Evolutionary conservation across 2,329 filamentous ascomycete species (phyloP).

Genomic region (Parafenestella ontariensis): DNA sequence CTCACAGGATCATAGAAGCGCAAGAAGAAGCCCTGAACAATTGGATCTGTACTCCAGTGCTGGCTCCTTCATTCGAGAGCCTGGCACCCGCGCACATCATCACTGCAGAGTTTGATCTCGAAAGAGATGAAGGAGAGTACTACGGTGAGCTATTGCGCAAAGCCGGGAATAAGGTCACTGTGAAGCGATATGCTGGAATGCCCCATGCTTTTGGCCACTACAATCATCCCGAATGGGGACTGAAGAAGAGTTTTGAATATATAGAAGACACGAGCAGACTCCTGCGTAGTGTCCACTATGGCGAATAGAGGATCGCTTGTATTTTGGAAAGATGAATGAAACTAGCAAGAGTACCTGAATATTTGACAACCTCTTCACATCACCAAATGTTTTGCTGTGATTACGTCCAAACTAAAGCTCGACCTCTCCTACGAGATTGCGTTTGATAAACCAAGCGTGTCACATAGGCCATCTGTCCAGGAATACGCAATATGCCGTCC

Average conservation of each 20-base stretch:
- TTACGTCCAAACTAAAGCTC: neutral
- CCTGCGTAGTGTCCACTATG: constrained; percentile 2
- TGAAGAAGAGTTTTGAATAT: constrained; percentile 21
- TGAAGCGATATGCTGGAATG: constrained; percentile 17
- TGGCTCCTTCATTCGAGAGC: constrained; percentile 16
- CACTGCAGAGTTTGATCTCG: constrained; percentile 23
- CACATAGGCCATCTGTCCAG: neutral
- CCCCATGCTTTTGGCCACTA: constrained; percentile 22
- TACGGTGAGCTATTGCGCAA: constrained; percentile 13
- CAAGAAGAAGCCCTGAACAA: constrained; percentile 13
- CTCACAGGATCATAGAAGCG: neutral
- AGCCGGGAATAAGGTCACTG: constrained; percentile 12
- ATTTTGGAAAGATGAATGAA: neutral
- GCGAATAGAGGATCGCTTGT: neutral
- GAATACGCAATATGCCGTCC: neutral
- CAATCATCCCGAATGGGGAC: constrained; percentile 13
- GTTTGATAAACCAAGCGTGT: neutral
- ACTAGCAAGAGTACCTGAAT: neutral
- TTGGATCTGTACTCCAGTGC: constrained; percentile 20
- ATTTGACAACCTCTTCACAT: neutral
- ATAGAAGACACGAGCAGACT: constrained; percentile 18
- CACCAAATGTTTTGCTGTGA: neutral
- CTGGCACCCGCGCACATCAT: constrained; percentile 19
- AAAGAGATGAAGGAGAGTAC: constrained; percentile 20
- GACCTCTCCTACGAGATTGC: neutral